These are phyloP conservation scores for Boletus subparvulus DNA, from an alignment of 768 basidiomycete genomes.

Conservation along the genomic window DNA sequence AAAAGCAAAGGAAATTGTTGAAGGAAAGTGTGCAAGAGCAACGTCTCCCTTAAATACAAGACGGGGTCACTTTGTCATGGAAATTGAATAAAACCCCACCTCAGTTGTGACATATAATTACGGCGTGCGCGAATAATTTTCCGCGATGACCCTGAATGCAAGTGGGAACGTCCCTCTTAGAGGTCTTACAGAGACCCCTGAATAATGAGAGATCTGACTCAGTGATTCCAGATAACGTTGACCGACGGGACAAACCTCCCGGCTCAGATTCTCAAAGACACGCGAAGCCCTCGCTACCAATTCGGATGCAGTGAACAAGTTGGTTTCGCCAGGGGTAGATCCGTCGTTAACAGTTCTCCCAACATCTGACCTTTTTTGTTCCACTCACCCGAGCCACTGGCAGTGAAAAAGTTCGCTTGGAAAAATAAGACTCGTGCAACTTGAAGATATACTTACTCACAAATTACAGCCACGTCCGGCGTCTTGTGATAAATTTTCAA, in stretches of 20 bases:
- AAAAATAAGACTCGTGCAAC: no score
- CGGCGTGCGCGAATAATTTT: neutral
- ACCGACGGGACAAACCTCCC: neutral
- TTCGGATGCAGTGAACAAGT: no score
- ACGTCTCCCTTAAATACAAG: conserved; percentile 1
- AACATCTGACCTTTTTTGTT: no score
- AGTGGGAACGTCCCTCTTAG: neutral
- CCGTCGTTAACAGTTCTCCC: no score
- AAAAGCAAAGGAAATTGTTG: neutral
- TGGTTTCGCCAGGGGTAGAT: no score
- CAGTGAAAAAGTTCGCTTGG: no score
- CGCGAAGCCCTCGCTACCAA: neutral
- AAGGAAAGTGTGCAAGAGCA: neutral
- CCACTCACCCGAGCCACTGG: no score
- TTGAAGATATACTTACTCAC: no score
- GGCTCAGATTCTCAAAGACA: neutral
- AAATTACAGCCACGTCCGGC: no score
- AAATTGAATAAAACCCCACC: neutral
- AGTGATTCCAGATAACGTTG: neutral
- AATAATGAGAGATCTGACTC: neutral
- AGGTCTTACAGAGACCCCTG: no score
- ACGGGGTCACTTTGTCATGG: neutral
- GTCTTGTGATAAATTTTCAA: no score
- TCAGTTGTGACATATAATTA: neutral
- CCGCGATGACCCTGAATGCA: neutral